Conservation (phyloP, 495 filamentous ascomycete species). For the Paragyromitra xinjiangensis region DNA sequence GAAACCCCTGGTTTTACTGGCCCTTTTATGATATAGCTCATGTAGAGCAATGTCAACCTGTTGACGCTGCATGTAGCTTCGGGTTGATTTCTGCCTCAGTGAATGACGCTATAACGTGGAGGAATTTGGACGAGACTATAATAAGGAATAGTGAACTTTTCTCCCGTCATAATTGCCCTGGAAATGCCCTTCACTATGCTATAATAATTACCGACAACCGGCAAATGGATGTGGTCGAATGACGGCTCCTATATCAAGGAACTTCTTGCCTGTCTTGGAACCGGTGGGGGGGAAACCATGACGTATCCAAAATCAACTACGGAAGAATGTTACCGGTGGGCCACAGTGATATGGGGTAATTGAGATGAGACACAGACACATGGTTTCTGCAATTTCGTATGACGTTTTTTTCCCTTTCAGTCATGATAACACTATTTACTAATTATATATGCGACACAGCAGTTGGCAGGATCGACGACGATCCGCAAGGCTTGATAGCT, state of each 20-base stretch:
- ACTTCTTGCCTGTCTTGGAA: neutral
- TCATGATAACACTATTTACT: neutral
- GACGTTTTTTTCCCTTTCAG: neutral
- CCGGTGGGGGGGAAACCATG: neutral
- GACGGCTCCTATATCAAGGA: slow-evolving; percentile 1
- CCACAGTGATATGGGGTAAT: neutral
- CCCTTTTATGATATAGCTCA: neutral
- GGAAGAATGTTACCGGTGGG: neutral
- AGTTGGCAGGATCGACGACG: neutral
- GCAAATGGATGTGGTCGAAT: neutral
- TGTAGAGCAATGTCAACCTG: neutral
- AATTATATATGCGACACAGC: neutral
- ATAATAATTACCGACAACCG: neutral
- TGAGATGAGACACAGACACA: neutral
- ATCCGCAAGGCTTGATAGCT: neutral
- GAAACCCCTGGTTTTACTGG: neutral
- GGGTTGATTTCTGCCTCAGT: neutral
- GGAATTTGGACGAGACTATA: neutral
- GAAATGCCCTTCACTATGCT: neutral
- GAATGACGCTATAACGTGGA: neutral
- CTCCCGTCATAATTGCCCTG: neutral
- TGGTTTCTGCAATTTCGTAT: neutral
- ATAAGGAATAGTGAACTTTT: neutral
- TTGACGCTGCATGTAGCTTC: neutral
- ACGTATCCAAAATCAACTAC: neutral